Conservation (phyloP, 2,329 filamentous ascomycete species). For the Hyphodiscus sp. region DNA sequence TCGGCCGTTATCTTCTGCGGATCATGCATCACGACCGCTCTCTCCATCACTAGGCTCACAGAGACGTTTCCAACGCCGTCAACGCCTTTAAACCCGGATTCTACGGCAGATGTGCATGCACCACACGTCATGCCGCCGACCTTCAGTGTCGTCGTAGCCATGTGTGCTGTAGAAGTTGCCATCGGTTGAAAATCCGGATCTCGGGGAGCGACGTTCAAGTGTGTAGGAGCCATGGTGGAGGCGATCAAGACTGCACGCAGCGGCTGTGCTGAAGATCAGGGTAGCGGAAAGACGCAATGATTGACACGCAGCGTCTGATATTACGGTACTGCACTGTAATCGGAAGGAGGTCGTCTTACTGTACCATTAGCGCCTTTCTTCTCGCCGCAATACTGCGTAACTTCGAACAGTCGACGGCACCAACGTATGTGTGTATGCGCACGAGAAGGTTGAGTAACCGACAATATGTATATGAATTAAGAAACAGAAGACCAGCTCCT, state of each 20-base stretch:
- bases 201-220: constrained; percentile 24
- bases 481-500: constrained; percentile 27
- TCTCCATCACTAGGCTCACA: constrained; percentile 89
- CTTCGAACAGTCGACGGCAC: neutral
- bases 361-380: neutral
- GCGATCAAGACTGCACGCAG: neutral
- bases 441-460: neutral
- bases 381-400: neutral
- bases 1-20: constrained; percentile 66
- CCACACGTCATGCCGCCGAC: constrained; percentile 92
- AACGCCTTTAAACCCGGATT: constrained; percentile 79
- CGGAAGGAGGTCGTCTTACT: neutral
- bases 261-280: too few relatives aligned
- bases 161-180: constrained; percentile 40
- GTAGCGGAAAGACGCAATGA: neutral
- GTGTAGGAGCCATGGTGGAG: constrained; percentile 25
- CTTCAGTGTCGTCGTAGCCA: constrained; percentile 86
- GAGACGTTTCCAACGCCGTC: constrained; percentile 80
- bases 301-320: neutral
- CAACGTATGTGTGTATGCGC: neutral
- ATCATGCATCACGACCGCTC: constrained; percentile 91
- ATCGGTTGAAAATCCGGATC: constrained; percentile 12
- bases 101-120: constrained; percentile 91
- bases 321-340: neutral
- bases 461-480: constrained; percentile 7